Evolutionary conservation across 169 alveolate species (phyloP), one percentile per base, ranked within the genome.

Genomic region (Plasmodium chabaudi): DNA sequence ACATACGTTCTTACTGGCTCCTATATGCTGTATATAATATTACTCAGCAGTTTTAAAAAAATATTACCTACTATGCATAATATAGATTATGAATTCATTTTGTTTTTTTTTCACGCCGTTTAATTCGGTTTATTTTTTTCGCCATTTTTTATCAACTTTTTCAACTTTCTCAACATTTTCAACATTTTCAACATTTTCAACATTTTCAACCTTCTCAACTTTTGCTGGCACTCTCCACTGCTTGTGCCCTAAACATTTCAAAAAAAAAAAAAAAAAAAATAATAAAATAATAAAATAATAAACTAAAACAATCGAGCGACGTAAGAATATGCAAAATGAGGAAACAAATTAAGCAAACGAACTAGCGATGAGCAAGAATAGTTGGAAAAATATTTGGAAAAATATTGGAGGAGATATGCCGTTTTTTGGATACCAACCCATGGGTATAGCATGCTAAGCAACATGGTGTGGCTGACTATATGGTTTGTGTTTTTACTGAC

Each of bases 1-100:
- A 39, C 47, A 2, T 60, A n/a, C 39, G 47, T 44, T 61, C 77
- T 39, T 71, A 65, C 57, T 73, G 92, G 88, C 55, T 74, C 47
- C 79, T 59, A 23, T 51, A 61, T 63, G 88, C 88, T 2, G 84
- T 88, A 9, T 70, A 56, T 72, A 47, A 79, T 25, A 60, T 63
- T 21, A 67, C 72, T 12, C 77, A 73, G 17, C 51, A 27, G 9
- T 55, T 75, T 39, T 2, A 59, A 56, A 39, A 42, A 47, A 34
- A 57, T 9, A 13, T 47, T n/a, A n/a, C n/a, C n/a, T n/a, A n/a
- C n/a, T n/a, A n/a, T n/a, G n/a, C n/a, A n/a, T n/a, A n/a, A n/a
- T n/a, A n/a, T n/a, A n/a, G n/a, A n/a, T n/a, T n/a, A n/a, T n/a
- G n/a, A n/a, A n/a, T 49, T 49, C 57, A n/a, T n/a, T n/a, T n/a